Conservation (phyloP, 768 basidiomycete genomes). For the Thelephora ganbajun region DNA sequence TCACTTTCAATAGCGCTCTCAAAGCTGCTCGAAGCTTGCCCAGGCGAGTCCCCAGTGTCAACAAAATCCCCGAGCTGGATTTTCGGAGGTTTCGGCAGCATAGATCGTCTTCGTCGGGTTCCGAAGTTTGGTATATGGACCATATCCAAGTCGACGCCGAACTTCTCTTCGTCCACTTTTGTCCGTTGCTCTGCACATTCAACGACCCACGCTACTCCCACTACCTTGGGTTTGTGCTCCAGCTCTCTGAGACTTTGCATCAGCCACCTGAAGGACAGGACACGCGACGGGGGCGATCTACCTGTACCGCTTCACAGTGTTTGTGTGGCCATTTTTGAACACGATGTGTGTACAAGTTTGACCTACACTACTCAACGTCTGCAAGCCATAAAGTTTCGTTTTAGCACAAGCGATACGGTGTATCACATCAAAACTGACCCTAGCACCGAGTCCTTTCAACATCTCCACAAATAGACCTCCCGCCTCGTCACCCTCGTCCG, state of each 20-base stretch:
- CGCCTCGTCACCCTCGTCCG: constrained; percentile 66
- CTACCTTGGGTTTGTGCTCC: constrained; percentile 55
- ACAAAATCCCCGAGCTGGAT: constrained; percentile 3
- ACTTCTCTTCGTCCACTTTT: constrained; percentile 50
- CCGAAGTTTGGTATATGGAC: constrained; percentile 36
- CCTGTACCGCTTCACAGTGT: constrained; percentile 64
- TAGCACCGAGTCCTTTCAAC: constrained; percentile 67
- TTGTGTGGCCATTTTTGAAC: constrained; percentile 68
- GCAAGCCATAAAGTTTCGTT: neutral
- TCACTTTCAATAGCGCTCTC: neutral
- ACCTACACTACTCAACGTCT: constrained; percentile 55
- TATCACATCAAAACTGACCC: constrained; percentile 31
- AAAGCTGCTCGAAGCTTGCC: constrained; percentile 2
- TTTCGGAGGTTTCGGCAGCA: constrained; percentile 46
- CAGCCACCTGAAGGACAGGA: neutral
- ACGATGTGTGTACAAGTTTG: constrained; percentile 74
- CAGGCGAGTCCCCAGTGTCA: neutral
- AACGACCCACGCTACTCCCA: constrained; percentile 84
- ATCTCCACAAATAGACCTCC: constrained; percentile 74
- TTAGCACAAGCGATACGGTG: neutral
- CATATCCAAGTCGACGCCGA: constrained; percentile 45
- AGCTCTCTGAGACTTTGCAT: constrained; percentile 28
- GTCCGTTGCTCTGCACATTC: constrained; percentile 62
- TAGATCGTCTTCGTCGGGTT: constrained; percentile 59
- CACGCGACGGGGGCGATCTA: constrained; percentile 16